Base-by-base conservation (phyloP, 495 filamentous ascomycete species). In the Lineolata rhizophorae region DNA sequence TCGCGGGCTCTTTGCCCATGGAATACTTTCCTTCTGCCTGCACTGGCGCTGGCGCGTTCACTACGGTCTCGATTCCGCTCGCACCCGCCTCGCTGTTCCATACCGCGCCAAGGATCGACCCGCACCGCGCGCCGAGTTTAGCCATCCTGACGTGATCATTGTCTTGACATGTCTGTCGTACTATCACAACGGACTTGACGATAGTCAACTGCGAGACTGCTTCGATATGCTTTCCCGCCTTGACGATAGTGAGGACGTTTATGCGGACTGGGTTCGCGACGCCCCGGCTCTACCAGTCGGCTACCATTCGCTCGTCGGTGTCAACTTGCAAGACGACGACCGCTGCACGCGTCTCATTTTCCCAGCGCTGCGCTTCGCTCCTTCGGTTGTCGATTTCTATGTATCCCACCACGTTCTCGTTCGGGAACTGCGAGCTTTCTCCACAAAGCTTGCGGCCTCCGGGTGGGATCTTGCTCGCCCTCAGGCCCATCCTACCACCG, bases 31-130 rank as follows among this genome's bases (percentile, higher is more conserved):
- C 0, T 76, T 73, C 35, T 55, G 48, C 0, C 49, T 81, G 0
- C 53, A 64, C 8, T 77, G 75, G 41, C 54, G 76, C 4, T 80
- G 68, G 65, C 47, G 59, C 4, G 73, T 82, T 5, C 60, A 77
- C 27, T 81, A 72, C 38, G 74, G 74, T 0, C 54, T 74, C 19
- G 52, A 65, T 41, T 49, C 41, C 0, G 44, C 32, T 27, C 49
- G 67, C 25, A 65, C 62, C 0, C 53, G 54, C 34, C 56, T 78
- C 1, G 76, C 76, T 3, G 72, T 83, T 0, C 77, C 78, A 0
- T 85, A 64, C 35, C 55, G 65, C n/a, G 66, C 68, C 1, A 85
- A 82, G 38, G 75, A 73, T 30, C 61, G 42, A 14, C 75, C 73
- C 1, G 54, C 71, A 0, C 51, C 57, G 0, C 56, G 65, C 2